Percentiles rank a stretch among this genome's conserved stretches.
phyloP scores from a whole-genome alignment of 495 filamentous ascomycete species.

The Jackrogersella multiformis region DNA sequence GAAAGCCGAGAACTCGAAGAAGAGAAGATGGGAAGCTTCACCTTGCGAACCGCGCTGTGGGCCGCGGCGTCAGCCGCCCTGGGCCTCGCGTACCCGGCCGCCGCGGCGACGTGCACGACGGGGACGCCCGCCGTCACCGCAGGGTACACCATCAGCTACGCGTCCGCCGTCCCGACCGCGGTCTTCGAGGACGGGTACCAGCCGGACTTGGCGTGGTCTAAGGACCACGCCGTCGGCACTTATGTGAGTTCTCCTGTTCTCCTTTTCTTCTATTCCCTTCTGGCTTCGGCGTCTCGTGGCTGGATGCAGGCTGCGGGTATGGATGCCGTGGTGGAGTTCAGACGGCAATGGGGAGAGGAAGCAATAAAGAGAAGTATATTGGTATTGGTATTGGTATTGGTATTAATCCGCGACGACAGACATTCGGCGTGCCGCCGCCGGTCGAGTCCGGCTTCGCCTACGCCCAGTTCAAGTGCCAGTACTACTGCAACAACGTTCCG shows the following conservation, averaged over 20 bases:
- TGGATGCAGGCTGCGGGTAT: no score
- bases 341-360: no score
- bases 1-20: not conserved
- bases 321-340: no score
- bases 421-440: slow-evolving; percentile 41
- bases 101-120: slow-evolving; percentile 32
- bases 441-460: slow-evolving; percentile 68
- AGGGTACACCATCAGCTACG: slow-evolving; percentile 42
- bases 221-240: slow-evolving; percentile 35
- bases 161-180: slow-evolving; percentile 30
- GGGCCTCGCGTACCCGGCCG: slow-evolving; percentile 29
- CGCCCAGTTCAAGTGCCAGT: slow-evolving; percentile 82
- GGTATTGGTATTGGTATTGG: no score
- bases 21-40: slow-evolving; percentile 23
- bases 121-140: slow-evolving; percentile 37
- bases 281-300: no score
- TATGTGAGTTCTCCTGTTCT: slow-evolving; percentile 27
- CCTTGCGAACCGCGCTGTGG: slow-evolving; percentile 1
- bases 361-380: no score
- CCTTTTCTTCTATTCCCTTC: not conserved
- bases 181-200: slow-evolving; percentile 36
- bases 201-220: slow-evolving; percentile 36
- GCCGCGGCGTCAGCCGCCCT: slow-evolving; percentile 5
- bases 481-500: slow-evolving; percentile 45
- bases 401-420: slow-evolving; percentile 18